These are phyloP conservation scores for Trichosporon faecale DNA, from an alignment of 1,284 basidiomycete genomes.

Conservation along the genomic window DNA sequence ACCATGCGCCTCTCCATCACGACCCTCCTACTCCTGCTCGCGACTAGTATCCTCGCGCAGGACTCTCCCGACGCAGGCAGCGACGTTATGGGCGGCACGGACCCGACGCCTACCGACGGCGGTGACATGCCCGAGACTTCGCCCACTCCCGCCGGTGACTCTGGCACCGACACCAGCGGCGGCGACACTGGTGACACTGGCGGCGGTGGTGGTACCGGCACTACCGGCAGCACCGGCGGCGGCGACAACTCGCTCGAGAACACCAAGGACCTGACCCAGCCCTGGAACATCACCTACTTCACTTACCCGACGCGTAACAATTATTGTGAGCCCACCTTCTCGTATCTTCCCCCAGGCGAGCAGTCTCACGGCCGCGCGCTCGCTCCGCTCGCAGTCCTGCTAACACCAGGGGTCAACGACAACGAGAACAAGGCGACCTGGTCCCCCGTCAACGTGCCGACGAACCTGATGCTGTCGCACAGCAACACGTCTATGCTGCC, in stretches of 20 bases:
- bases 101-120: neutral
- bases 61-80: neutral
- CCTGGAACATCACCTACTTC: constrained; percentile 18
- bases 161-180: neutral
- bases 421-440: constrained; percentile 21
- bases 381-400: neutral
- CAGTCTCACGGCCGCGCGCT: no score
- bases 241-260: neutral
- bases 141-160: no score
- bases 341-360: no score
- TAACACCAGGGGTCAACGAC: constrained; percentile 25
- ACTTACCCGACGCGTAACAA: constrained; percentile 17
- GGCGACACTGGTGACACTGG: neutral
- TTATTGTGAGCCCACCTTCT: constrained; percentile 17
- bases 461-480: constrained; percentile 21
- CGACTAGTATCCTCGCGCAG: neutral
- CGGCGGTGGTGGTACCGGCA: neutral
- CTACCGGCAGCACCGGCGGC: neutral
- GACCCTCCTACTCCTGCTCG: neutral
- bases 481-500: neutral
- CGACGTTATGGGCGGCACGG: neutral
- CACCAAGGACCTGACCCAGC: neutral
- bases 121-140: no score
- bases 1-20: neutral
- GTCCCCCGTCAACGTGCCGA: constrained; percentile 16